Evolutionary conservation across 2,329 filamentous ascomycete species (phyloP), one percentile per base, ranked within the genome.

Genomic region (Colletotrichum incanum): DNA sequence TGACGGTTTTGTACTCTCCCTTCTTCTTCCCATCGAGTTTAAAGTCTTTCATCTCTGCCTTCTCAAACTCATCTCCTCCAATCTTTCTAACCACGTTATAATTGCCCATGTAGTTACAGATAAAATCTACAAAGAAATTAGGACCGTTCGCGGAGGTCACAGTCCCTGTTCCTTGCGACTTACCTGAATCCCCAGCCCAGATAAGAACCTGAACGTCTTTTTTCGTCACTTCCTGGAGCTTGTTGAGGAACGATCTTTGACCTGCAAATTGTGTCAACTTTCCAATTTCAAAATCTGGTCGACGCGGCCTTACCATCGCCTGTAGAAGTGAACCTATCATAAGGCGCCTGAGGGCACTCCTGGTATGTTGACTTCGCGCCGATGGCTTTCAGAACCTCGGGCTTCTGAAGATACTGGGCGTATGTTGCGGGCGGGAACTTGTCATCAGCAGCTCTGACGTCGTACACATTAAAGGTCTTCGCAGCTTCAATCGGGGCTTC

Each of bases 71-170:
- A 0, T 80, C 71, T 80, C 82, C 1, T 79, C 71, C 76, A 84
- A 89, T 16, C 1, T 65, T 43, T 1, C 39, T 41, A 0, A 39
- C 58, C 2, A 60, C 69, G 1, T 66, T 58, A 8, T 68, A 80
- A 41, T 82, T 84, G n/a, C 88, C 88, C 39, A 86, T 79, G 85
- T 87, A 90, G 78, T 90, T 90, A 75, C 87, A 90, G 65, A 89
- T 88, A 80, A 84, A 90, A 75, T 91, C 88, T 79, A 12, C 12
- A 2, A 5, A 18, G 2, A 7, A 5, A 16, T 71, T 9, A 71
- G 45, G 14, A 37, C 18, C 9, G 7, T 37, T 12, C 16, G 28
- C 20, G 8, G n/a, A 20, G 18, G 31, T 9, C n/a, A 8, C n/a
- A 28, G 12, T 12, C 16, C 7, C 14, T 47, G 18, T 41, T 26